Evolutionary conservation across 1,284 basidiomycete genomes (phyloP), one percentile per base, ranked within the genome.

Genomic region (Erythrobasidium hasegawianum): DNA sequence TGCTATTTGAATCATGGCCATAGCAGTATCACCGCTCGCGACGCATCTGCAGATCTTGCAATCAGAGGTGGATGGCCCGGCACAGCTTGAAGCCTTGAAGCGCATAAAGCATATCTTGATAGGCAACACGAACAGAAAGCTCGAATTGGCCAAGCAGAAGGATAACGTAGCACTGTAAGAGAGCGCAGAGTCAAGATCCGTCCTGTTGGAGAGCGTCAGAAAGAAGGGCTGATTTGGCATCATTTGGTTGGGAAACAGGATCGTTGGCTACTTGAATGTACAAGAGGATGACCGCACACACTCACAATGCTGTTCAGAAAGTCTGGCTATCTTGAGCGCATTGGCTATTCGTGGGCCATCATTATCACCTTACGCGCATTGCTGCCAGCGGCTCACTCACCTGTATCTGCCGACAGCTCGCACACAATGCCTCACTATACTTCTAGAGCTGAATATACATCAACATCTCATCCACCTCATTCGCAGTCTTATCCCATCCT

Each of bases 41-140:
- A 33, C 13, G 26, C 54, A 24, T 10, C 20, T 56, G 54, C 26
- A 26, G 27, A 33, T 18, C 33, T 40, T 56, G 27, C n/a, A 40
- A 9, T 26, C 39, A 45, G 26, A 7, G 33, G 29, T 14, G 55
- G 33, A 33, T 33, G 40, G 27, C 47, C 45, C 33, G 47, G 47
- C 45, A 7, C 24, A 22, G 18, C 20, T 61, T 11, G 40, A 41
- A 39, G 45, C 27, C 1, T 24, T 65, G 29, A 65, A 58, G 45
- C 43, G 62, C 1, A 52, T 65, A 54, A 65, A 65, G 53, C 41
- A 65, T 24, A 47, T 52, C 1, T 43, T 65, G 16, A 65, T 65
- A 39, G 62, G 62, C 5, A 65, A 65, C 33, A 40, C 47, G 29
- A 65, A 55, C 26, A 26, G 62, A 9, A 65, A 65, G 47, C 3